Evolutionary conservation across 78 protist species (phyloP), one percentile per base, ranked within the genome.

Genomic region (Dictyostelium brefeldianum): DNA sequence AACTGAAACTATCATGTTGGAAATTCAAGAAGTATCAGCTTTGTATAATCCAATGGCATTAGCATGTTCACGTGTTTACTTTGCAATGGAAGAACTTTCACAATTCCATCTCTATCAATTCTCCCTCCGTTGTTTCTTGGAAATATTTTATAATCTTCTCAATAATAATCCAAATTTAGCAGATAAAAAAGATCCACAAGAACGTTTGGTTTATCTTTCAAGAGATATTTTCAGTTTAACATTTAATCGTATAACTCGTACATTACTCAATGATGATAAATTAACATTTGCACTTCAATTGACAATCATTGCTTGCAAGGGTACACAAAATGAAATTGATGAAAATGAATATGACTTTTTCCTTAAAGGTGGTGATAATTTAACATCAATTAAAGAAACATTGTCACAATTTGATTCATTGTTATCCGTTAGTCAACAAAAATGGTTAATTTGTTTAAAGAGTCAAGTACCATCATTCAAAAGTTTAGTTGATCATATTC

Each of bases 21-120:
- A 94, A 64, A 70, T 96, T 57, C 25, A 62, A 15, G 67, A 51
- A 20, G 98, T 94, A 1, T 27, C 91, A 22, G 85, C 62, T 5
- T 15, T 82, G 78, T 98, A 98, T 91, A 57, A 50, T 36, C 96
- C 98, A 29, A 57, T 98, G 56, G 97, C 99, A 11, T 46, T 57
- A 0, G 53, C 97, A 25, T 81, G 96, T 59, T 46, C 97, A 18
- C 64, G 81, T 50, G 64, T 98, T 67, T 98, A 97, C 97, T 98
- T 98, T 75, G 64, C 97, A 10, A 47, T 98, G 82, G 98, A 97
- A 53, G 94, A 90, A 81, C 78, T 99, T 27, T 22, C 90, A 8
- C 95, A 91, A 56, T 97, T 98, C 94, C 89, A 77, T 48, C 75
- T 98, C 79, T 99, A 99, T 89, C 98, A 97, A 51, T 98, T 95